Conservation (phyloP, 164 flowering plant genomes). For the Magnolia kwangsiensis region DNA sequence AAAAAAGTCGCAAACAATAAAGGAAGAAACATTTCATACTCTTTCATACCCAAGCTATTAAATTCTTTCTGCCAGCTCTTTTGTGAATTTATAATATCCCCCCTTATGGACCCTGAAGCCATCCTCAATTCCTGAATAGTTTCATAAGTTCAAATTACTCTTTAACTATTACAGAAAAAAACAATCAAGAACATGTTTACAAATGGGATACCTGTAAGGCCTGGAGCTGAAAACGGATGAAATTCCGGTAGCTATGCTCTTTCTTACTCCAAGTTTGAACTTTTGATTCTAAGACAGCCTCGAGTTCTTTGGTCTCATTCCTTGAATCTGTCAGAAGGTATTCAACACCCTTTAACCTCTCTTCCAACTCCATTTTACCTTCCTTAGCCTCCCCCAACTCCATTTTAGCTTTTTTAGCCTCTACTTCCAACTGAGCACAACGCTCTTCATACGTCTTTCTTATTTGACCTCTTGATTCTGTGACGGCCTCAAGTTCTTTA, state of each 20-base stretch:
- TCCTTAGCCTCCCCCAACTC: neutral
- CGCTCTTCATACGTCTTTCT: neutral
- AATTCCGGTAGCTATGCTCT: conserved; percentile 44
- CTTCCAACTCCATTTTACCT: conserved; percentile 30
- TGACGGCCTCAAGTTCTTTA: conserved; percentile 52
- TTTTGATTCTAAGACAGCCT: conserved; percentile 52
- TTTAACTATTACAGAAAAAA: neutral
- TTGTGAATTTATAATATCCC: conserved; percentile 48
- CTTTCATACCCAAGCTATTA: conserved; percentile 52
- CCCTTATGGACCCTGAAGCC: conserved; percentile 53
- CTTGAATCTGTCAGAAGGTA: conserved; percentile 43
- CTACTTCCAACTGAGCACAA: conserved; percentile 23
- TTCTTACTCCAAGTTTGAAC: conserved; percentile 53
- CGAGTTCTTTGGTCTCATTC: conserved; percentile 53
- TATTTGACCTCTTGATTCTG: conserved; percentile 39
- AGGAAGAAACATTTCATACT: neutral
- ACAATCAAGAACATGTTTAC: conserved; percentile 5
- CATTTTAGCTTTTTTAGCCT: conserved; percentile 20
- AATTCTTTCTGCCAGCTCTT: conserved; percentile 54
- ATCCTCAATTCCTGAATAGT: conserved; percentile 53
- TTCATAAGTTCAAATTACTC: conserved; percentile 4
- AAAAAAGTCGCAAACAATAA: conserved; percentile 4
- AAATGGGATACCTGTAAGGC: conserved; percentile 50
- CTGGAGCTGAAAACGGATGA: conserved; percentile 45
- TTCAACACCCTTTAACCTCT: conserved; percentile 60